Conservation (phyloP, 306 rosid species). For the Astragalus glycyphyllos region DNA sequence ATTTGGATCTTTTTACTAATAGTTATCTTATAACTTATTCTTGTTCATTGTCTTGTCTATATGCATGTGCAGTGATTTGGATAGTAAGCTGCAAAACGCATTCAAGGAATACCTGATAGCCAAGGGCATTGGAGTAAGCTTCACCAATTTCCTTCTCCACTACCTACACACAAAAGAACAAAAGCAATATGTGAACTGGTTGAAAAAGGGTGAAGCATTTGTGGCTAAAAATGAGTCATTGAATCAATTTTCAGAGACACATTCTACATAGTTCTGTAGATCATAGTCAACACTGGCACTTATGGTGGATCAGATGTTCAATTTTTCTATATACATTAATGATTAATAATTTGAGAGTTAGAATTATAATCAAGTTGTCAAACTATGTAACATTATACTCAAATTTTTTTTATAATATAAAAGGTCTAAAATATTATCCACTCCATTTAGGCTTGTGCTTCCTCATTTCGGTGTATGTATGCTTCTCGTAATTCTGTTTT, state of each 20-base stretch:
- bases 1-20: background rate
- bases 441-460: too few species aligned
- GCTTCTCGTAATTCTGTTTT: too few species aligned
- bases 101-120: conserved; percentile 63
- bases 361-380: too few species aligned
- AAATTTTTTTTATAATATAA: too few species aligned
- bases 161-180: conserved; percentile 74
- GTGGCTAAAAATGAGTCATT: conserved; percentile 46
- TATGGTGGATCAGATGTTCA: conserved; percentile 21
- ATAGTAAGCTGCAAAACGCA: conserved; percentile 50
- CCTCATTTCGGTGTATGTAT: too few species aligned
- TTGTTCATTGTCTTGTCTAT: conserved; percentile 19
- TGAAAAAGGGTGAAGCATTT: conserved; percentile 58
- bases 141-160: conserved; percentile 69
- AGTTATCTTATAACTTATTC: too few species aligned
- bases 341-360: too few species aligned
- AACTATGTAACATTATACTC: too few species aligned
- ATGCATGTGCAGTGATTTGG: conserved; percentile 58
- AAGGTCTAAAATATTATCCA: too few species aligned
- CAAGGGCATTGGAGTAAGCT: conserved; percentile 67
- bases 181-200: conserved; percentile 77
- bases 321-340: background rate
- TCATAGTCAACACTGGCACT: background rate
- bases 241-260: conserved; percentile 3
- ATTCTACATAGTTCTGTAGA: conserved; percentile 31